phyloP scores from a whole-genome alignment of 2,329 filamentous ascomycete genomes.

The Pestalotiopsis sp. region DNA sequence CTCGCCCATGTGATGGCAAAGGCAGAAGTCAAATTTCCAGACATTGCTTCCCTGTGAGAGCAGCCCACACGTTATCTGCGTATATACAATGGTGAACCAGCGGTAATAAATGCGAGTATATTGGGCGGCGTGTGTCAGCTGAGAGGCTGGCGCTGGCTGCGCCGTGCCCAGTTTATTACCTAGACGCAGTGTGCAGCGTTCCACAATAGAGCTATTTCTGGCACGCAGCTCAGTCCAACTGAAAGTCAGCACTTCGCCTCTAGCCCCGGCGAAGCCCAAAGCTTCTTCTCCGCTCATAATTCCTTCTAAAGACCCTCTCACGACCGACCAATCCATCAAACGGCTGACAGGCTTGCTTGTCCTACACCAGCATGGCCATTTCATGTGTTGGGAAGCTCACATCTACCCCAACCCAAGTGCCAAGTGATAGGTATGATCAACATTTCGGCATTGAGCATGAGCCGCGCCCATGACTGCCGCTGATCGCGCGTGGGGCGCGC shows the following conservation, averaged over 20 bases:
- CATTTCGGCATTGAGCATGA: not conserved
- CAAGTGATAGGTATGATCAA: not conserved
- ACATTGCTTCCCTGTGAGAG: not conserved
- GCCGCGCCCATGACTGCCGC: not conserved
- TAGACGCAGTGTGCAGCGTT: not conserved
- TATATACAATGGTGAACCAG: not conserved
- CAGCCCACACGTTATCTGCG: not conserved
- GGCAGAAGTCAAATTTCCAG: not conserved
- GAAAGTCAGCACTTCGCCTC: not conserved
- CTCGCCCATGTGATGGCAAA: not conserved
- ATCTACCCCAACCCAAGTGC: not conserved
- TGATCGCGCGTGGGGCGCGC: not conserved
- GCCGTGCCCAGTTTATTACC: not conserved
- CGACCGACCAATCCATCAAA: not conserved
- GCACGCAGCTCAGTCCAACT: not conserved
- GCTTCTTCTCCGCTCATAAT: not conserved
- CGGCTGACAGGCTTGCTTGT: not conserved
- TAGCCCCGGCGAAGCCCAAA: not conserved
- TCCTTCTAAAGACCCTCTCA: not conserved
- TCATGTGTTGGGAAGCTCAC: not conserved
- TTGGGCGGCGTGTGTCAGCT: not conserved
- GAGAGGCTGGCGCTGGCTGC: not conserved
- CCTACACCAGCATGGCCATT: not conserved
- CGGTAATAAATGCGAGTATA: not conserved
- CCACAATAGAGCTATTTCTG: not conserved